A percentile compares a stretch with the other conserved stretches of the same genome.
phyloP scores from a whole-genome alignment of 192 early-diverging fungal species.

The Funneliformis geosporum region DNA sequence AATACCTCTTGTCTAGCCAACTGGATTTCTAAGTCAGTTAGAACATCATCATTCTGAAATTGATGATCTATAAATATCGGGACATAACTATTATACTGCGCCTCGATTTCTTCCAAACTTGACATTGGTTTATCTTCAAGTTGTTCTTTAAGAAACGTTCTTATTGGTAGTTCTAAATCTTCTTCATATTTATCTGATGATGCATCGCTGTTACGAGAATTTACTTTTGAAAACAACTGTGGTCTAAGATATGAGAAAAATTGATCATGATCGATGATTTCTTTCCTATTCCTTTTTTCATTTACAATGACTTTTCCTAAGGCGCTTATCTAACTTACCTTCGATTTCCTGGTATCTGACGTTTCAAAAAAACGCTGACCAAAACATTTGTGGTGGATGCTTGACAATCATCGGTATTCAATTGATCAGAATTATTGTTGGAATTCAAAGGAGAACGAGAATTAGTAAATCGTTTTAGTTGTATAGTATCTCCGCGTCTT shows the following conservation, averaged over 20 bases:
- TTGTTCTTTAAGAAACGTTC: constrained; percentile 32
- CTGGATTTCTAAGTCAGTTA: background rate
- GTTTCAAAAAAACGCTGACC: constrained; percentile 29
- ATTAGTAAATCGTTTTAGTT: background rate
- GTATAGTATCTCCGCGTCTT: background rate
- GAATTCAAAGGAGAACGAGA: background rate
- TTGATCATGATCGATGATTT: background rate
- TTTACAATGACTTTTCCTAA: background rate
- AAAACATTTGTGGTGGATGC: constrained; percentile 25
- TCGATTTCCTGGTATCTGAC: background rate
- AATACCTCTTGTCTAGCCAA: constrained; percentile 17
- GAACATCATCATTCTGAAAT: background rate
- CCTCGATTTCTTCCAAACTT: constrained; percentile 23
- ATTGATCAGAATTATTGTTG: constrained; percentile 10
- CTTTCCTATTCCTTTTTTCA: too few relatives aligned
- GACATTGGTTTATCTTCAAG: constrained; percentile 4
- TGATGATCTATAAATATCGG: background rate
- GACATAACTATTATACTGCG: constrained; percentile 12
- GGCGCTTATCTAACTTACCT: background rate
- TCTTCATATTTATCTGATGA: constrained; percentile 15
- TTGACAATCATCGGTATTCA: constrained; percentile 21
- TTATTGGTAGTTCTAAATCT: background rate
- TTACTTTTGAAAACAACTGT: constrained; percentile 16
- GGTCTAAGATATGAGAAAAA: background rate
- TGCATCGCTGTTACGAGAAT: background rate